A percentile compares a stretch with the other conserved stretches of the same genome.
phyloP scores from a whole-genome alignment of 1,139 yeast species.

The Petasospora fabianii region DNA sequence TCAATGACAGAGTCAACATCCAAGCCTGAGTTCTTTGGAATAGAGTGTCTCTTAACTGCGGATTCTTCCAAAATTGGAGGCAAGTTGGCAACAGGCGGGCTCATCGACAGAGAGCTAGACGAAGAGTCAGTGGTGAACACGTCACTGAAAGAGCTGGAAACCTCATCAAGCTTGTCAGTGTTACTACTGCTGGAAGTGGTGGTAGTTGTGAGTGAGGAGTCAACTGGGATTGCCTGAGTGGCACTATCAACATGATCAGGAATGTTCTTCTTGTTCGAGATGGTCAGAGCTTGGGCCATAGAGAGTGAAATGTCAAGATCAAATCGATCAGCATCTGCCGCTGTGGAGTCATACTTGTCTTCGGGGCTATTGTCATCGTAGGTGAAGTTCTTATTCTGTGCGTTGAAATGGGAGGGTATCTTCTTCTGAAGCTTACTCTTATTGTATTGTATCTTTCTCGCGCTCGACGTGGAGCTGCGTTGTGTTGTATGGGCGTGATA shows the following conservation, averaged over 20 bases:
- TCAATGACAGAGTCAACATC: conserved; percentile 57
- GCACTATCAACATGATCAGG: not conserved
- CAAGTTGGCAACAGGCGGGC: conserved; percentile 21
- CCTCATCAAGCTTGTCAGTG: conserved; percentile 17
- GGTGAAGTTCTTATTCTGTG: conserved; percentile 10
- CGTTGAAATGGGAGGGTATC: conserved; percentile 11
- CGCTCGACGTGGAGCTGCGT: conserved; percentile 12
- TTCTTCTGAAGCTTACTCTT: conserved; percentile 23
- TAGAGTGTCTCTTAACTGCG: conserved; percentile 7
- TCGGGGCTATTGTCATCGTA: conserved; percentile 11
- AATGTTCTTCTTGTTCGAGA: conserved; percentile 1
- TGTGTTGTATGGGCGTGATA: conserved; percentile 13
- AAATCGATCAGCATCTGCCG: conserved; percentile 13
- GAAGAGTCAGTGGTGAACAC: conserved; percentile 26
- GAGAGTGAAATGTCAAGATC: conserved; percentile 24
- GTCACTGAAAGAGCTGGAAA: conserved; percentile 27
- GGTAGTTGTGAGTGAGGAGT: not conserved
- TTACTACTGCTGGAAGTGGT: not conserved
- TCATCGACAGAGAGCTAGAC: conserved; percentile 24
- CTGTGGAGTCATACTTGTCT: conserved; percentile 4
- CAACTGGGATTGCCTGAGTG: conserved; percentile 5
- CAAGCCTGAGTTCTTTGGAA: conserved; percentile 20
- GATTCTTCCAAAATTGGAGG: conserved; percentile 26
- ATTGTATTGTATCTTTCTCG: conserved; percentile 18
- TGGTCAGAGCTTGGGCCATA: conserved; percentile 23